Evolutionary conservation across 208 protist species (phyloP).

Genomic region (Tritrichomonas musculus): DNA sequence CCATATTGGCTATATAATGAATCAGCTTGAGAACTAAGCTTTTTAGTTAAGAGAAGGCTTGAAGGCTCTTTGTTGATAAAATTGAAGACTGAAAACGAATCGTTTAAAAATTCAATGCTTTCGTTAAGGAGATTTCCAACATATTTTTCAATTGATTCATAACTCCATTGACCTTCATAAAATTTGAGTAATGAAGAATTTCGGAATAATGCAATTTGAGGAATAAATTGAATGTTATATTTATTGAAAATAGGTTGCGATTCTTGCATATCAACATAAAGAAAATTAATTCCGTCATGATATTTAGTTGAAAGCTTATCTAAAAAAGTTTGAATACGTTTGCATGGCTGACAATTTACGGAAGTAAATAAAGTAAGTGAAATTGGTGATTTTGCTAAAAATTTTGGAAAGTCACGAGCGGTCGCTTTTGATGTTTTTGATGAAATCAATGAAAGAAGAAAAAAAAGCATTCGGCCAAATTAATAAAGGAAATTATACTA

Average conservation of each 20-base stretch:
- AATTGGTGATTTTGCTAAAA: not conserved
- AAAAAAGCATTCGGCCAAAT: not conserved
- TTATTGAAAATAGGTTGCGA: not conserved
- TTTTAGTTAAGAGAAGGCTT: not conserved
- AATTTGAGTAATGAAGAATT: not conserved
- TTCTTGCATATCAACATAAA: not conserved
- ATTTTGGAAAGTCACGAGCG: not conserved
- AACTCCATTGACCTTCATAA: not conserved
- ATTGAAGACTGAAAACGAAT: not conserved
- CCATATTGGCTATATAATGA: not conserved
- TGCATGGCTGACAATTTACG: not conserved
- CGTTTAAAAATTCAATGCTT: not conserved
- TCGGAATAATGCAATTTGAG: not conserved
- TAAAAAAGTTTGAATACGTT: not conserved
- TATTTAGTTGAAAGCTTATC: not conserved
- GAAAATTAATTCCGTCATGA: not conserved
- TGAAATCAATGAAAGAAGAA: not conserved
- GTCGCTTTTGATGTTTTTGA: not conserved
- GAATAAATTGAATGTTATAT: not conserved
- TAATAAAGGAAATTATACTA: too few relatives aligned
- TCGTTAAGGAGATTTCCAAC: not conserved
- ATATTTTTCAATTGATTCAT: not conserved
- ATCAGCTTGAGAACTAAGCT: not conserved
- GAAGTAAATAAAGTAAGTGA: not conserved
- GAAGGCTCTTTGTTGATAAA: not conserved